A percentile compares a stretch with the other conserved stretches of the same genome.
Evolutionary conservation across 192 early-diverging fungal species (phyloP).

Genomic region (Chytriomyces hyalinus): DNA sequence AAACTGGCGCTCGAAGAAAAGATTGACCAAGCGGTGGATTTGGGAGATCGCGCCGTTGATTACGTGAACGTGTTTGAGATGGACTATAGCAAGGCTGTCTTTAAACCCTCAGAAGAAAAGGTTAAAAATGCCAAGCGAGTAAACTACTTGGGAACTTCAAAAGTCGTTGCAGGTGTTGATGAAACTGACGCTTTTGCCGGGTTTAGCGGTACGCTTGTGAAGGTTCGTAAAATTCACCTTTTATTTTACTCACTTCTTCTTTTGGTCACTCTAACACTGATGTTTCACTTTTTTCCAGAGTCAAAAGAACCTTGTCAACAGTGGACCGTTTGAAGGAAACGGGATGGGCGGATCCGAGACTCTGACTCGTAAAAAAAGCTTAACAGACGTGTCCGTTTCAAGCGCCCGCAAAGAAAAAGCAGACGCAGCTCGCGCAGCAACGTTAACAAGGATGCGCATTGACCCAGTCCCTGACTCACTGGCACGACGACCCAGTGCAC

Average conservation of each 20-base stretch:
- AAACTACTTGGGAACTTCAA: conserved; percentile 85
- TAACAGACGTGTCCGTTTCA: conserved; percentile 3
- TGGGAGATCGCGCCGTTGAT: conserved; percentile 43
- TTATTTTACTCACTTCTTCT: too few species aligned
- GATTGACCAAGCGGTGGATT: conserved; percentile 56
- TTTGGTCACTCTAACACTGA: too few species aligned
- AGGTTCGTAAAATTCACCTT: conserved; percentile 21
- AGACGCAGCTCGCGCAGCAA: conserved; percentile 2
- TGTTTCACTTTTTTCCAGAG: not conserved
- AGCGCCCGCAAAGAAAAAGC: conserved; percentile 3
- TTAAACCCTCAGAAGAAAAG: conserved; percentile 83
- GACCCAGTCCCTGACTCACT: not conserved
- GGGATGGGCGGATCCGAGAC: not conserved
- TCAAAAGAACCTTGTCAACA: conserved; percentile 28
- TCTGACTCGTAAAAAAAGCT: conserved; percentile 7
- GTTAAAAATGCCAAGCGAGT: conserved; percentile 78
- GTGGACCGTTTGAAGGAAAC: conserved; percentile 22
- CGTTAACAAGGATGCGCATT: conserved; percentile 1
- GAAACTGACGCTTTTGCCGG: conserved; percentile 65
- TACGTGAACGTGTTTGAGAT: conserved; percentile 56
- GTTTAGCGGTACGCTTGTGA: conserved; percentile 60
- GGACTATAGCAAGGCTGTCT: conserved; percentile 74
- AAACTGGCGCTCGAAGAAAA: conserved; percentile 31
- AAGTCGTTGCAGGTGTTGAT: conserved; percentile 82
- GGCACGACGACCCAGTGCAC: not conserved